Conservation (phyloP, 2,329 filamentous ascomycete genomes). For the Trichoderma simmonsii region DNA sequence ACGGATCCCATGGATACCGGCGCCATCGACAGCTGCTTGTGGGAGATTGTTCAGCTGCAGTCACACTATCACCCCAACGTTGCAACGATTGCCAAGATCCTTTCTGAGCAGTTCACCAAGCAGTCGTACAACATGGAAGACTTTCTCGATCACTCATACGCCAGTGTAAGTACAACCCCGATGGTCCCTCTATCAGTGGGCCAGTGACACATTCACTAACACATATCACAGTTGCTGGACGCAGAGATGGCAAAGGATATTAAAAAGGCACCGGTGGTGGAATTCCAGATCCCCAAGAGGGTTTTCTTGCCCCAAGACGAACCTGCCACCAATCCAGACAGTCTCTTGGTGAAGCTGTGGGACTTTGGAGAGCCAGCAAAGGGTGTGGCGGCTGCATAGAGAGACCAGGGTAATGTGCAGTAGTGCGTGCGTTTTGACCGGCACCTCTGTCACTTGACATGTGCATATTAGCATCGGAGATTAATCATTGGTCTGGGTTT, state of each 20-base stretch:
- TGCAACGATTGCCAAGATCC: slow-evolving; percentile 86
- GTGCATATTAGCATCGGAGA: not conserved
- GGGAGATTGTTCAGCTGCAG: slow-evolving; percentile 90
- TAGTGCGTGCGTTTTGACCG: not conserved
- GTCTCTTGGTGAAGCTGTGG: slow-evolving; percentile 59
- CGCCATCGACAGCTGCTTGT: slow-evolving; percentile 89
- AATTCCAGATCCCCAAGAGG: slow-evolving; percentile 89
- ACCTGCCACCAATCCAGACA: slow-evolving; percentile 48
- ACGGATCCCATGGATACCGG: slow-evolving; percentile 77
- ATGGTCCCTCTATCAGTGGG: not conserved
- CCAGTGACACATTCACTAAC: slow-evolving; percentile 31
- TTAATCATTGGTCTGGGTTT: not conserved
- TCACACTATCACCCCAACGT: slow-evolving; percentile 97
- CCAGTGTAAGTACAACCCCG: slow-evolving; percentile 55
- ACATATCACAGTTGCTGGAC: slow-evolving; percentile 64
- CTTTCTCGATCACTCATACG: slow-evolving; percentile 92
- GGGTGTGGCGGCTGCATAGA: slow-evolving; percentile 7
- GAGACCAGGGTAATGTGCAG: not conserved
- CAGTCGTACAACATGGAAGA: slow-evolving; percentile 93
- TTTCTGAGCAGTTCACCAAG: slow-evolving; percentile 97
- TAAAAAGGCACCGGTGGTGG: slow-evolving; percentile 82
- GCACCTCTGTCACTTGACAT: slow-evolving; percentile 1
- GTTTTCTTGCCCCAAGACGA: slow-evolving; percentile 62
- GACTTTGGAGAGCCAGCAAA: slow-evolving; percentile 42
- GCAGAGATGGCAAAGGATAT: slow-evolving; percentile 79